Conservation (phyloP, 805 yeast species). For the Candida nemodendra region DNA sequence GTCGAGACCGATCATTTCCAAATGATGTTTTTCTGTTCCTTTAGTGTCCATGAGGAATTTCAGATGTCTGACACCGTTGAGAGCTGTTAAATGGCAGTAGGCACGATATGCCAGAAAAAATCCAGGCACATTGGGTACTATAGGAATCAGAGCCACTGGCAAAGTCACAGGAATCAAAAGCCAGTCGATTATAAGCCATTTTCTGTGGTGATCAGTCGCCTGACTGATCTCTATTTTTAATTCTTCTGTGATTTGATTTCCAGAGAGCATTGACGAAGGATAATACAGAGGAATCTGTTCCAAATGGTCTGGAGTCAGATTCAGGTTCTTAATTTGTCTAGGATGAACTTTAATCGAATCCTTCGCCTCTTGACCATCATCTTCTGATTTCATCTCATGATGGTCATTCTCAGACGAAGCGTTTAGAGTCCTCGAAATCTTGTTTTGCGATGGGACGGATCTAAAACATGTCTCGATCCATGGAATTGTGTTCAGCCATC, state of each 20-base stretch:
- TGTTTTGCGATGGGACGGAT: constrained; percentile 68
- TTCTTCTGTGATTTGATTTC: constrained; percentile 34
- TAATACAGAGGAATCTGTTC: constrained; percentile 46
- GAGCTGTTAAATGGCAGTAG: constrained; percentile 82
- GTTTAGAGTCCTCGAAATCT: constrained; percentile 52
- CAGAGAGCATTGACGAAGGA: constrained; percentile 40
- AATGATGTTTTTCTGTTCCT: constrained; percentile 28
- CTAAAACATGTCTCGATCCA: constrained; percentile 78
- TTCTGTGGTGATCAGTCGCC: constrained; percentile 53
- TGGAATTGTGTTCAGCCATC: constrained; percentile 60
- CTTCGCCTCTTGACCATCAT: constrained; percentile 6
- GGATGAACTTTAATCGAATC: constrained; percentile 11
- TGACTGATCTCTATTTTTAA: constrained; percentile 40
- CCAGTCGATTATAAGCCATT: constrained; percentile 51
- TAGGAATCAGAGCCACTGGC: constrained; percentile 78
- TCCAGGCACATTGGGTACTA: constrained; percentile 92
- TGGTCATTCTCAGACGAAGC: neutral
- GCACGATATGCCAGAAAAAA: constrained; percentile 78
- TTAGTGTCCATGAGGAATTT: constrained; percentile 48
- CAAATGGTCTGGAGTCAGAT: constrained; percentile 28
- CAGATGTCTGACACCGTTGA: constrained; percentile 70
- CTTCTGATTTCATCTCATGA: neutral
- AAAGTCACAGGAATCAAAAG: constrained; percentile 71
- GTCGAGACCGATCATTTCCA: constrained; percentile 33
- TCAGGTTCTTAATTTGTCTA: constrained; percentile 6